Base-by-base conservation (phyloP, 1,284 basidiomycete species). In the Rhodotorula sp. region DNA sequence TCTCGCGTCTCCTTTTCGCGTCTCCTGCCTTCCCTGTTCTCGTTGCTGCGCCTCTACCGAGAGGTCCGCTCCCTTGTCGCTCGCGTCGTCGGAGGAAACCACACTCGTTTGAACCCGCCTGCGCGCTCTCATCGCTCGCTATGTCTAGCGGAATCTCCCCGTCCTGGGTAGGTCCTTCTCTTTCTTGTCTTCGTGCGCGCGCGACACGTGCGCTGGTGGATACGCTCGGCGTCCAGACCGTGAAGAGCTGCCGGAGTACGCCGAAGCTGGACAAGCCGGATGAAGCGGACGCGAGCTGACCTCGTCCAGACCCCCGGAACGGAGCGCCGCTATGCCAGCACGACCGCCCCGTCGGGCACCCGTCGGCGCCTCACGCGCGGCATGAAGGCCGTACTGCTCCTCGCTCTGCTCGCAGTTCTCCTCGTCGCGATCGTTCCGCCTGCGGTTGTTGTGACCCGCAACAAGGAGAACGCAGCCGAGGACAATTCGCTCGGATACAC, bases 341-440 rank as follows among this genome's bases (percentile, higher is more conserved):
- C 64, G 29, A 29, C 48, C 22, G 36, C 56, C 2, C 56, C 57
- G 27, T 29, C 64, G 12, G 59, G 48, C 21, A n/a, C 7, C 19
- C 19, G 57, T 29, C 6, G 22, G 1, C 17, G 57, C 22, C 50
- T 66, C 41, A 54, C 61, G 3, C 50, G 41, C 13, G 41, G 37
- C 32, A 39, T 29, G 39, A 60, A 66, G 57, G 22, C 32, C 19
- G 50, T 51, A 0, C 46, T 54, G 21, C 19, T 54, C 25, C 37
- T 50, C 9, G 61, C 50, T 12, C n/a, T 29, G 15, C 25, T 66
- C 19, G 64, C 64, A 22, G 51, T 36, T 32, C 15, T 66, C 21
- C 34, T 54, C 50, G 41, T 66, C n/a, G 69, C 64, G 25, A 57
- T 66, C 27, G 54, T 66, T 6, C 69, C 69, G 0, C 53, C 69